Percentiles rank a stretch among this genome's conserved stretches.
phyloP scores from a whole-genome alignment of 148 eudicot genomes.

The Vaccinium darrowii region DNA sequence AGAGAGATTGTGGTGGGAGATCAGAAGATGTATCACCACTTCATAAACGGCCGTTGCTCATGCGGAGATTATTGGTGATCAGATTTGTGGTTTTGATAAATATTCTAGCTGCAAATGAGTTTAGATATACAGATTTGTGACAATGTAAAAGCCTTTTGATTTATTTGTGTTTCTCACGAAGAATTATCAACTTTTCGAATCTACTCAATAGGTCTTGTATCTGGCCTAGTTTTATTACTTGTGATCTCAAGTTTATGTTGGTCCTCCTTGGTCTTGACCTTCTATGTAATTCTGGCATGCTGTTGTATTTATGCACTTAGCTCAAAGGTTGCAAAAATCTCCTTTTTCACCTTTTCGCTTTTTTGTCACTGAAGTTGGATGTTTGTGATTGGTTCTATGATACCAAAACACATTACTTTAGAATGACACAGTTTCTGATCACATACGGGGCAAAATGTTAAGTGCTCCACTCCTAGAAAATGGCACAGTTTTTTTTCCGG shows the following conservation, averaged over 20 bases:
- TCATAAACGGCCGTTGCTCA: slow-evolving; percentile 63
- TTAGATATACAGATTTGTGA: background rate
- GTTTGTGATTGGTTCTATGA: background rate
- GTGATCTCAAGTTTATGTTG: background rate
- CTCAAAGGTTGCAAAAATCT: background rate
- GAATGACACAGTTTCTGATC: no score
- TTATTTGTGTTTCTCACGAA: background rate
- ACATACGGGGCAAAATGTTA: background rate
- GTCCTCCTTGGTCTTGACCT: background rate
- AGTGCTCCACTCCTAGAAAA: background rate
- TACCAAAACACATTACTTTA: background rate
- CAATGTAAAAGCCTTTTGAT: background rate
- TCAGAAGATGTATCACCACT: slow-evolving; percentile 73
- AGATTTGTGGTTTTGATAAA: background rate
- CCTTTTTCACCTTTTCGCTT: background rate
- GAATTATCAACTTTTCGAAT: background rate
- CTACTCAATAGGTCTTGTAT: background rate
- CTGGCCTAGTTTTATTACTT: background rate
- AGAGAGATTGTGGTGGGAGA: slow-evolving; percentile 78
- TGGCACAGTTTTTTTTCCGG: no score
- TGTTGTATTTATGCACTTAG: background rate
- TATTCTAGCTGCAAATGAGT: background rate
- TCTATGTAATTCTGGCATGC: background rate
- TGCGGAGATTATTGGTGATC: slow-evolving; percentile 77
- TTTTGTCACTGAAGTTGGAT: background rate